Percentiles rank a stretch among this genome's conserved stretches.
Evolutionary conservation across 2,329 filamentous ascomycete genomes (phyloP).

Genomic region (Colletotrichum sublineola): DNA sequence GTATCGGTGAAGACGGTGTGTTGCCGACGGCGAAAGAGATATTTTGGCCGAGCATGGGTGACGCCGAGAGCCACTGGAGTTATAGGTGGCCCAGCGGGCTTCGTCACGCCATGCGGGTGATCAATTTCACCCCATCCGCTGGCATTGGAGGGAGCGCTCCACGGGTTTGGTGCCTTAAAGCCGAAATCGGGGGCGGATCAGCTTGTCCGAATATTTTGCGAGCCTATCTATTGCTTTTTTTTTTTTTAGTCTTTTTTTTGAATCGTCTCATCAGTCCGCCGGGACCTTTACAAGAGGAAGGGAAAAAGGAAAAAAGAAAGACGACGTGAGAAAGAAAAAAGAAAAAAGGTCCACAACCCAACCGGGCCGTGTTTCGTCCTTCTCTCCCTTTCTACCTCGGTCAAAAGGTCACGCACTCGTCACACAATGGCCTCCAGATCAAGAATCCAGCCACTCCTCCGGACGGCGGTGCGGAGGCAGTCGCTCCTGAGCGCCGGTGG

Average conservation of each 20-base stretch:
- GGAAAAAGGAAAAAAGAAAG: neutral
- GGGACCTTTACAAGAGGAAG: neutral
- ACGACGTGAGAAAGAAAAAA: neutral
- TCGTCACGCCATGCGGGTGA: constrained; percentile 14
- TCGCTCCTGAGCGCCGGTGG: constrained; percentile 34
- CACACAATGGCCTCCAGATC: constrained; percentile 43
- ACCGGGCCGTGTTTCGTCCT: neutral
- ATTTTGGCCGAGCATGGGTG: constrained; percentile 19
- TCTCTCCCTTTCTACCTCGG: constrained; percentile 8
- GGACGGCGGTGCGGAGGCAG: constrained; percentile 41
- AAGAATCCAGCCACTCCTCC: constrained; percentile 42
- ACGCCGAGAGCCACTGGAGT: constrained; percentile 14
- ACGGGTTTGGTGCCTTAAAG: constrained; percentile 31
- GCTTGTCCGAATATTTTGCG: constrained; percentile 12
- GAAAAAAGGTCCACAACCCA: constrained; percentile 9
- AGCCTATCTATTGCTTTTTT: constrained; percentile 22
- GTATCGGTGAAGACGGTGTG: neutral
- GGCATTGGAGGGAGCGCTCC: neutral
- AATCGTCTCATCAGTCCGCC: neutral
- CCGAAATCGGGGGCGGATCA: constrained; percentile 33
- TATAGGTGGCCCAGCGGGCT: constrained; percentile 16
- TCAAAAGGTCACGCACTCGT: neutral
- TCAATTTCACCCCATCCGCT: constrained; percentile 17
- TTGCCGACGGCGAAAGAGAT: constrained; percentile 33
- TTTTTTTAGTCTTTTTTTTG: neutral